phyloP scores from a whole-genome alignment of 2,329 filamentous ascomycete species.

The Colletotrichum gloeosporioides region DNA sequence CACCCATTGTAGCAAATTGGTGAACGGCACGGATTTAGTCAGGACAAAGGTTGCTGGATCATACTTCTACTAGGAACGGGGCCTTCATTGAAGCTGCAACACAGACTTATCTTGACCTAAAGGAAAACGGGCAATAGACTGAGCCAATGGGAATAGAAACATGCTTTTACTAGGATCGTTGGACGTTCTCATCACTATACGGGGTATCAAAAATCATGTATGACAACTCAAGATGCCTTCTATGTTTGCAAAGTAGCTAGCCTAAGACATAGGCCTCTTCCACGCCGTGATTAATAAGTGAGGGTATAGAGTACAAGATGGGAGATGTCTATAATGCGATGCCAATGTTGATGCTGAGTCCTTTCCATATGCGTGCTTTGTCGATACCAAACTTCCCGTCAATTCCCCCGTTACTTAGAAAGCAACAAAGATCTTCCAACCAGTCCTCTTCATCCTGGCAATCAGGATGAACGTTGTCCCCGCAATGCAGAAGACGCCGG shows the following conservation, averaged over 20 bases:
- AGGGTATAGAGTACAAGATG: background rate
- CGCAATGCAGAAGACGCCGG: slow-evolving; percentile 33
- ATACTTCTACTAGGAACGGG: background rate
- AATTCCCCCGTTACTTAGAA: slow-evolving; percentile 24
- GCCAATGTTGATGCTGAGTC: background rate
- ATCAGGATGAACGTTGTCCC: slow-evolving; percentile 31
- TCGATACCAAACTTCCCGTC: background rate
- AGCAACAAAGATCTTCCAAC: slow-evolving; percentile 26
- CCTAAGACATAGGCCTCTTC: background rate
- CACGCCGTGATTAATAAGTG: background rate
- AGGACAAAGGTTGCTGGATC: background rate
- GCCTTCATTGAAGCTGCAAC: background rate
- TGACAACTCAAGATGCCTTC: background rate
- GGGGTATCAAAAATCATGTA: background rate
- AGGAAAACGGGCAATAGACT: rapidly evolving
- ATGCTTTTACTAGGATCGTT: background rate
- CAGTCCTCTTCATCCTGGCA: slow-evolving; percentile 30
- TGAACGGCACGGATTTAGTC: rapidly evolving
- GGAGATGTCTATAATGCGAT: background rate
- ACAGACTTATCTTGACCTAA: background rate
- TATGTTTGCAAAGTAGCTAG: background rate
- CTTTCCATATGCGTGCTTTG: background rate
- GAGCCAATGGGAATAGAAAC: background rate
- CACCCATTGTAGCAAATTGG: rapidly evolving
- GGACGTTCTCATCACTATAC: background rate